Conservation (phyloP, 2,329 filamentous ascomycete species). For the Penicillium sp. region DNA sequence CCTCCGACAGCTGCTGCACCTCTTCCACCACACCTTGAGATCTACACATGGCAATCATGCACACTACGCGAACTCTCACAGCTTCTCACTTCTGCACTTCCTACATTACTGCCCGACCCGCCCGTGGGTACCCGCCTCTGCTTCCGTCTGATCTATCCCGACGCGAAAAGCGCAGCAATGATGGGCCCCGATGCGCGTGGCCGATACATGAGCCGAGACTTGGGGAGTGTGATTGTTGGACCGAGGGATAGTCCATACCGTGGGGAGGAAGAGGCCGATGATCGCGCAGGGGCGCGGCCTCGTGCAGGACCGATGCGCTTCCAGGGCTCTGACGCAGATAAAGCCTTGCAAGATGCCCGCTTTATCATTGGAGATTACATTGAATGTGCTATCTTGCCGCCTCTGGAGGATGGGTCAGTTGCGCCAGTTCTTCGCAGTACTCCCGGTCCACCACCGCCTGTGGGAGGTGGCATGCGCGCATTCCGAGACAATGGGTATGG, state of each 20-base stretch:
- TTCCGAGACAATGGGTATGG: conserved; percentile 56
- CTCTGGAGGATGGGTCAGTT: conserved; percentile 74
- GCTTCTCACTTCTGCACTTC: conserved; percentile 73
- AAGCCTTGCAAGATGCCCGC: conserved; percentile 75
- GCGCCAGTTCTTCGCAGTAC: conserved; percentile 55
- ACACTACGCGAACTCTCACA: conserved; percentile 81
- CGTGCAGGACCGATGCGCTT: conserved; percentile 45
- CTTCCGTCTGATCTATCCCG: conserved; percentile 85
- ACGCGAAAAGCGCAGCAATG: conserved; percentile 59
- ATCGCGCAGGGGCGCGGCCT: conserved; percentile 46
- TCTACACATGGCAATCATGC: conserved; percentile 86
- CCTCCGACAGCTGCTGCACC: conserved; percentile 62
- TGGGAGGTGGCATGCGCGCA: conserved; percentile 50
- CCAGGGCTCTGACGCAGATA: conserved; percentile 67
- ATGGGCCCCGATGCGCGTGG: conserved; percentile 53
- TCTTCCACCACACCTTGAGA: conserved; percentile 71
- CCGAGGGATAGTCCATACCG: conserved; percentile 38
- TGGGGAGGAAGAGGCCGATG: conserved; percentile 43
- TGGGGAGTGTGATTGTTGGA: conserved; percentile 81
- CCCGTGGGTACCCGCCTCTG: conserved; percentile 82
- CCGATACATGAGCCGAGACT: conserved; percentile 76
- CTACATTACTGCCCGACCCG: conserved; percentile 72
- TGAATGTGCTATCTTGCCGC: conserved; percentile 79
- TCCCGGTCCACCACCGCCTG: conserved; percentile 45
- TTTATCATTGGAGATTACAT: conserved; percentile 92